These are phyloP conservation scores for Cicer judaicum DNA, from an alignment of 306 rosid species.

Conservation along the genomic window DNA sequence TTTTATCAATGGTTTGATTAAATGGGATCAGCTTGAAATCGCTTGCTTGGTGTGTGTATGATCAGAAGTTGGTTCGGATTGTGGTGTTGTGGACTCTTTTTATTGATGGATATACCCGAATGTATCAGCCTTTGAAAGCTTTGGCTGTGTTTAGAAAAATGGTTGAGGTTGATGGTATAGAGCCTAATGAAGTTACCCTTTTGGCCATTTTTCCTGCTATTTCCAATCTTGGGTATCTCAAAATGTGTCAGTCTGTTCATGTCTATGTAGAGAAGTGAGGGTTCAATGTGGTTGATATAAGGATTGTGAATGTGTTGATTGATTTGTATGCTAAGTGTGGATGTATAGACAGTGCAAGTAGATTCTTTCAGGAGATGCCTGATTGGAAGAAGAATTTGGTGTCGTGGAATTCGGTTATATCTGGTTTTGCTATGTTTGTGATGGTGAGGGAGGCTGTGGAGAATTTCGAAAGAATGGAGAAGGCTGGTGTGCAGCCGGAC, in stretches of 20 bases:
- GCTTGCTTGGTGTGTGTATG: slow-evolving; percentile 60
- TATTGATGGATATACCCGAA: slow-evolving; percentile 63
- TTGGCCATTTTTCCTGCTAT: slow-evolving; percentile 65
- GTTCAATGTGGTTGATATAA: slow-evolving; percentile 58
- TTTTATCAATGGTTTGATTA: slow-evolving; percentile 60
- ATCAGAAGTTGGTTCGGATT: slow-evolving; percentile 57
- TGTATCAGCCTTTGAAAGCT: slow-evolving; percentile 58
- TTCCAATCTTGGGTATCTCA: slow-evolving; percentile 63
- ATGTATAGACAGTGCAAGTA: slow-evolving; percentile 60
- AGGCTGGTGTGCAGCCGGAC: slow-evolving; percentile 63
- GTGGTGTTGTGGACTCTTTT: slow-evolving; percentile 77
- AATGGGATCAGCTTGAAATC: slow-evolving; percentile 61
- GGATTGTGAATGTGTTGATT: slow-evolving; percentile 63
- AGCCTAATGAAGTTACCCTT: slow-evolving; percentile 68
- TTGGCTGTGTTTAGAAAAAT: slow-evolving; percentile 58
- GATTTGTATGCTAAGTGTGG: slow-evolving; percentile 82
- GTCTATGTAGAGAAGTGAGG: slow-evolving; percentile 73
- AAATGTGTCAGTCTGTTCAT: slow-evolving; percentile 61
- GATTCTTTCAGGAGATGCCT: slow-evolving; percentile 59
- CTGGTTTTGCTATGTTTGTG: slow-evolving; percentile 74
- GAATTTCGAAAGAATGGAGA: slow-evolving; percentile 61
- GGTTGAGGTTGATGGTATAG: slow-evolving; percentile 54
- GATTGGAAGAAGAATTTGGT: slow-evolving; percentile 60
- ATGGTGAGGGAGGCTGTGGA: slow-evolving; percentile 65
- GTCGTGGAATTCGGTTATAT: slow-evolving; percentile 71